Evolutionary conservation across 768 basidiomycete genomes (phyloP), one percentile per base, ranked within the genome.

Genomic region (Pulveroboletus sp.): DNA sequence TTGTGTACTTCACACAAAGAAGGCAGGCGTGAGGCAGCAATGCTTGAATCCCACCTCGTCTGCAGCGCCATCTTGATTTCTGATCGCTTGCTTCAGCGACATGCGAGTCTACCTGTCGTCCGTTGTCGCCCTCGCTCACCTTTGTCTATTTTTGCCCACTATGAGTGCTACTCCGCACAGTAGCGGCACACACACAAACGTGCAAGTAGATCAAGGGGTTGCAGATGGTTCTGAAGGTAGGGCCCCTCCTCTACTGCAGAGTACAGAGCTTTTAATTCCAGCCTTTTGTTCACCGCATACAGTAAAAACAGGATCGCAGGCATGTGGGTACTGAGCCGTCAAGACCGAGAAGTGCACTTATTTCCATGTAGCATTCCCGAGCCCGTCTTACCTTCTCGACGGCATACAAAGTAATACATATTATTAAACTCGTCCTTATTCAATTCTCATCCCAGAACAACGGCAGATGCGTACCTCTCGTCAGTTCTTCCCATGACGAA

Each of bases 401-500:
- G n/a, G 12, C 28, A 33, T 56, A 14, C 36, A 46, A 57, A 26
- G 54, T 46, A 35, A 30, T 21, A n/a, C 14, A 3, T 5, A 30
- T 4, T 21, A 9, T 6, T 38, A 11, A 14, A 21, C 6, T 3
- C 7, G 5, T 0, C 4, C 12, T 43, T 26, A 14, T 37, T 7
- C 1, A 9, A 5, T 14, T 35, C 31, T 46, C 10, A 8, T 21
- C 12, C 32, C 6, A 1, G n/a, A 8, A 21, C 8, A 8, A 26
- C 7, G 21, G 2, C 26, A 60, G 58, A 44, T 36, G 35, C 41
- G 8, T 43, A 36, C 21, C 27, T 47, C 4, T 40, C 50, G 2
- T 31, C 39, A 0, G 24, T 30, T 2, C 35, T 53, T 24, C 54
- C 26, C 26, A 1, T 47, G 24, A 31, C 31, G 10, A 18, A 26